Conservation (phyloP, 768 basidiomycete species). For the Suillus ampliporus region DNA sequence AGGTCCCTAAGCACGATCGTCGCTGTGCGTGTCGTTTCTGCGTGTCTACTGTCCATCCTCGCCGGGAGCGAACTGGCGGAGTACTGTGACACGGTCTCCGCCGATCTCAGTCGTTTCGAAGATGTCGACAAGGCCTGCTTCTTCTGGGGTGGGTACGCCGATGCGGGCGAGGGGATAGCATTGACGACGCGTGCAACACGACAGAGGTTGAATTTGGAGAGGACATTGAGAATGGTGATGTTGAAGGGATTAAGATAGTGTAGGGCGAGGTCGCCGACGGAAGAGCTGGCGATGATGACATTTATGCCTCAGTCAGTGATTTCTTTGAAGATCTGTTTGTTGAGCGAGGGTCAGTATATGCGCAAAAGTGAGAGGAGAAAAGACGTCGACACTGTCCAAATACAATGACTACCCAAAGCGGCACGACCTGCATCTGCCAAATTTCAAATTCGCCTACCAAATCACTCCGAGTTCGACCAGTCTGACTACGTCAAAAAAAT, state of each 20-base stretch:
- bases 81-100: conserved; percentile 96
- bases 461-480: too few relatives aligned
- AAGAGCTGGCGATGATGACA: conserved; percentile 91
- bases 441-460: too few relatives aligned
- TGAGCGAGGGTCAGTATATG: conserved; percentile 10
- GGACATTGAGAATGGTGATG: conserved; percentile 95
- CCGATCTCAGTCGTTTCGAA: conserved; percentile 97
- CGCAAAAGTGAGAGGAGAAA: too few relatives aligned
- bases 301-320: conserved; percentile 95
- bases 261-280: conserved; percentile 92
- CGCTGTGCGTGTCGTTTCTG: conserved; percentile 85
- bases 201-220: conserved; percentile 97
- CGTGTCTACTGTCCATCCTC: conserved; percentile 65
- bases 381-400: too few relatives aligned
- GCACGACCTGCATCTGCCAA: too few relatives aligned
- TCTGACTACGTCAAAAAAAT: too few relatives aligned
- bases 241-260: conserved; percentile 95
- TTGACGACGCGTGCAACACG: conserved; percentile 94
- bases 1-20: conserved; percentile 96
- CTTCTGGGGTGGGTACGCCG: conserved; percentile 95
- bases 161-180: conserved; percentile 96
- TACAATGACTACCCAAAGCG: too few relatives aligned
- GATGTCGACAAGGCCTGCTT: conserved; percentile 91
- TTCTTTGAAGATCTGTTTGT: conserved; percentile 89
- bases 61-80: conserved; percentile 78